Conservation (phyloP, 2,329 filamentous ascomycete genomes). For the Dryadomyces quercus-mongolicae region DNA sequence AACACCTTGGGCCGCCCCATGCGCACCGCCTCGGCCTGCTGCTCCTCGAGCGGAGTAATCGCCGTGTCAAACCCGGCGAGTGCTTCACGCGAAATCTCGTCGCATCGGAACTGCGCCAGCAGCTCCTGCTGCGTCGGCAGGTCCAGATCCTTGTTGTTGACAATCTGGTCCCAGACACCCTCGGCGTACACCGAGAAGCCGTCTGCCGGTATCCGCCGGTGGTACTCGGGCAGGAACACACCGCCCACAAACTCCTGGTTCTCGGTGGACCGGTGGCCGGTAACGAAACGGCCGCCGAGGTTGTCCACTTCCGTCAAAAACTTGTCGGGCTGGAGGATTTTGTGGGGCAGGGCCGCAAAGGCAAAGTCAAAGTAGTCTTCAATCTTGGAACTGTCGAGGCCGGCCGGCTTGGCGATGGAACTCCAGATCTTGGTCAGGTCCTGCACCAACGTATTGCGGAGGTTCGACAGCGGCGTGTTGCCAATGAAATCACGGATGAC, state of each 20-base stretch:
- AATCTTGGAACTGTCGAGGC: constrained; percentile 78
- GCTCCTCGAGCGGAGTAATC: constrained; percentile 75
- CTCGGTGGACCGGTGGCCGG: constrained; percentile 58
- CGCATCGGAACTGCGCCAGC: constrained; percentile 91
- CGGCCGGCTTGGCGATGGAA: constrained; percentile 79
- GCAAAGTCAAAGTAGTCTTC: constrained; percentile 99
- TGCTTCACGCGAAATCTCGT: constrained; percentile 89
- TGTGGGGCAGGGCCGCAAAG: constrained; percentile 90
- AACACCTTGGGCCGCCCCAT: constrained; percentile 65
- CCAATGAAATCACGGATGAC: constrained; percentile 96
- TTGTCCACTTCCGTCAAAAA: constrained; percentile 72
- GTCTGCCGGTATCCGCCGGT: constrained; percentile 89
- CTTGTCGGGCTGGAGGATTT: constrained; percentile 87
- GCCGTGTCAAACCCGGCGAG: constrained; percentile 69
- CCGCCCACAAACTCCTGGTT: constrained; percentile 60
- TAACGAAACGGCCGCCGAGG: constrained; percentile 68
- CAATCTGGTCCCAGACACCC: constrained; percentile 96
- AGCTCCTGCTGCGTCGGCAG: constrained; percentile 94
- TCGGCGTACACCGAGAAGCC: constrained; percentile 92
- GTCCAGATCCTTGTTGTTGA: constrained; percentile 96
- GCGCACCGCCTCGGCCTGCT: constrained; percentile 62
- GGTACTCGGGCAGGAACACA: constrained; percentile 87
- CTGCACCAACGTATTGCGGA: constrained; percentile 80
- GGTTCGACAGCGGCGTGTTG: constrained; percentile 77
- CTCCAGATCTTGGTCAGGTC: constrained; percentile 89